phyloP scores from a whole-genome alignment of 129 eudicot genomes.

The sunflower (Helianthus annuus) region DNA sequence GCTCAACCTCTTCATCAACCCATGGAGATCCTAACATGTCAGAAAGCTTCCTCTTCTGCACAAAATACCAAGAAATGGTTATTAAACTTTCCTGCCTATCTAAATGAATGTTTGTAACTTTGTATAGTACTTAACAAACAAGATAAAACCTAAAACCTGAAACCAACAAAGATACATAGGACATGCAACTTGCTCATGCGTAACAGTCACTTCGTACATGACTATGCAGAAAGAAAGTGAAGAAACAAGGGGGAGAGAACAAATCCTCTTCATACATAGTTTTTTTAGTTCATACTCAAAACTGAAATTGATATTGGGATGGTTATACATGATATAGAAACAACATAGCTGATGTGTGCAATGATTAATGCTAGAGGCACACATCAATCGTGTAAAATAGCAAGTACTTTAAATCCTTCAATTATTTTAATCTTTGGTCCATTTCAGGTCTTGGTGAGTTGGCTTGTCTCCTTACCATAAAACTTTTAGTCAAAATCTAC shows the following conservation, averaged over 20 bases:
- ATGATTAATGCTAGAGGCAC: not conserved
- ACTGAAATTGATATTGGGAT: not conserved
- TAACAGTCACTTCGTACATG: not conserved
- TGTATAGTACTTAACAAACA: not conserved
- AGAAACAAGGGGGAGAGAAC: slow-evolving; percentile 9
- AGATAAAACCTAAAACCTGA: slow-evolving; percentile 15
- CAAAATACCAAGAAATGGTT: slow-evolving; percentile 16
- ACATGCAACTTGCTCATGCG: not conserved
- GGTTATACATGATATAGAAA: not conserved
- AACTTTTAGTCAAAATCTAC: no score
- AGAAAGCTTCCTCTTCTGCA: slow-evolving; percentile 66
- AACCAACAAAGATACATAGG: not conserved
- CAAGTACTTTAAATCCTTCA: not conserved
- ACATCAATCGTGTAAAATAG: not conserved
- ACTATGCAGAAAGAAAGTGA: not conserved
- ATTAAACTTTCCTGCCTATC: slow-evolving; percentile 6
- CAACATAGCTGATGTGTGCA: not conserved
- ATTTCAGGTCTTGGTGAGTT: no score
- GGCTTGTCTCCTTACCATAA: no score
- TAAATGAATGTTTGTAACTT: not conserved
- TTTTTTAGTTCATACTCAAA: not conserved
- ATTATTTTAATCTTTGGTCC: no score
- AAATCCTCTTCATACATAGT: slow-evolving; percentile 2
- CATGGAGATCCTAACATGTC: slow-evolving; percentile 65
- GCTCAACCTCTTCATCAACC: slow-evolving; percentile 64